These are phyloP conservation scores for Austroboletus festivus DNA, from an alignment of 768 basidiomycete genomes.

Conservation along the genomic window DNA sequence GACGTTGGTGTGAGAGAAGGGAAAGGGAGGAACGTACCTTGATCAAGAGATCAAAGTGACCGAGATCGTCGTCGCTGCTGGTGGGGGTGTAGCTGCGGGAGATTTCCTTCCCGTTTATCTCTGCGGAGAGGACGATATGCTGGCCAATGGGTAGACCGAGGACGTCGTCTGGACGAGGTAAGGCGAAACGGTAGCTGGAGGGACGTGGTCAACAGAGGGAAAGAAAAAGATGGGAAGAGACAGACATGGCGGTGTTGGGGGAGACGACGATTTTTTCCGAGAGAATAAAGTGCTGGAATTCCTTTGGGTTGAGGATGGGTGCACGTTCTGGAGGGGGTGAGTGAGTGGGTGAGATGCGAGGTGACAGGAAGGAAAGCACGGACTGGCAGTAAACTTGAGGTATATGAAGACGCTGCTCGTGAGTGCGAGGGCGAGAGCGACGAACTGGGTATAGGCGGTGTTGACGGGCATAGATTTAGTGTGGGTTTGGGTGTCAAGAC, in stretches of 20 bases:
- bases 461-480: constrained; percentile 12
- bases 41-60: constrained; percentile 94
- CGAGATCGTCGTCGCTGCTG: constrained; percentile 87
- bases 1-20: background rate
- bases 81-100: constrained; percentile 95
- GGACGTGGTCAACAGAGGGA: background rate
- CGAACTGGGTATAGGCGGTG: constrained; percentile 37
- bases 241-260: constrained; percentile 93
- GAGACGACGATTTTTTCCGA: constrained; percentile 80
- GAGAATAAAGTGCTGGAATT: constrained; percentile 83
- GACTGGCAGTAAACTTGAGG: constrained; percentile 44
- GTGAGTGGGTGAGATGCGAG: background rate
- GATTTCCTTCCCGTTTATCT: constrained; percentile 88
- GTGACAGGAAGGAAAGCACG: constrained; percentile 25
- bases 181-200: constrained; percentile 84
- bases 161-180: constrained; percentile 69
- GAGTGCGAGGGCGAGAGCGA: constrained; percentile 52
- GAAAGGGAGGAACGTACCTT: constrained; percentile 55
- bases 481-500: constrained; percentile 32
- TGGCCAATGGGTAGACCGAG: constrained; percentile 96
- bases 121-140: constrained; percentile 89
- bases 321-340: constrained; percentile 48
- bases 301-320: constrained; percentile 67
- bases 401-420: constrained; percentile 51
- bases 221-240: constrained; percentile 37